Base-by-base conservation (phyloP, 78 protist genomes). In the Mastigamoeba balamuthi region DNA sequence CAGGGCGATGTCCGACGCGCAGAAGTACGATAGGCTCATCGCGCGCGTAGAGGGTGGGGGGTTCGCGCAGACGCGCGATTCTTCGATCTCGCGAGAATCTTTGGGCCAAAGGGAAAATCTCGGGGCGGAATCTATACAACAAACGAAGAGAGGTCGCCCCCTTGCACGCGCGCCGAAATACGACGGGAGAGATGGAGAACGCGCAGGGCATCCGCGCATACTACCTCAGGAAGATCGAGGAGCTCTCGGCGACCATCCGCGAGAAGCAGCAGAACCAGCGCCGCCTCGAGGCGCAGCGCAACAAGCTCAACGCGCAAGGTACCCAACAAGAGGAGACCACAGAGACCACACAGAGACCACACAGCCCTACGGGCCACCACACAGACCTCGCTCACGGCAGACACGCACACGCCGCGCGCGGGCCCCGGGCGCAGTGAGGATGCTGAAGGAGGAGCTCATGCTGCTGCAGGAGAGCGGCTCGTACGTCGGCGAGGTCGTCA, bases 401-500 rank as follows among this genome's bases (percentile, higher is more conserved):
- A n/a, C n/a, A n/a, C 17, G 42, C n/a, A n/a, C n/a, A n/a, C n/a
- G n/a, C n/a, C n/a, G 69, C 75, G 71, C 42, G 78, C 33, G n/a
- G n/a, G 5, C 17, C 3, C 5, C 6, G 25, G 44, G 25, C 36
- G 9, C 28, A 40, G 99, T 97, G 63, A 87, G 98, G 10, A n/a
- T 40, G 67, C 84, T 98, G 64, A 82, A 90, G 1, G 99, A 98
- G 72, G 99, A 98, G 78, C 75, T 96, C 63, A 76, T 66, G 66
- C 78, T 84, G 36, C 84, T 98, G 52, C 94, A 84, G 30, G 96
- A 96, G 75, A 89, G 94, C 10, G 97, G 98, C 0, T 91, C 98
- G 29, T 84, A 94, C 40, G 97, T 98, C 3, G 99, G 98, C 28
- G 99, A 96, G 69, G 99, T 98, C 4, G 91, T 95, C 42, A 96